Conservation (phyloP, 2,329 filamentous ascomycete species). For the Apiospora rasikravindrae region DNA sequence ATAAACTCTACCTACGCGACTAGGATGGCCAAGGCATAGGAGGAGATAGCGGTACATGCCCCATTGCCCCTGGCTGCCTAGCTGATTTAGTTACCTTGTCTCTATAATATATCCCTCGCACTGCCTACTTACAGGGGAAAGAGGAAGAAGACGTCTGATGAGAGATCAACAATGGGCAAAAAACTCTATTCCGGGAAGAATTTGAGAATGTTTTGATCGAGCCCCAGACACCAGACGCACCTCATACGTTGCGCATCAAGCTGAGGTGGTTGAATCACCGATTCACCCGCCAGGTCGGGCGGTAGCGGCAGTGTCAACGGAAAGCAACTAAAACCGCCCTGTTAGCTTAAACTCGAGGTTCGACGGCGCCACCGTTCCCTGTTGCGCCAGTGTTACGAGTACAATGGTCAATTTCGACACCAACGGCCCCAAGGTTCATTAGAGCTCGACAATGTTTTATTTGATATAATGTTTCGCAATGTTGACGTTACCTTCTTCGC, state of each 20-base stretch:
- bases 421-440: slow-evolving; percentile 1
- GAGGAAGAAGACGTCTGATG: not conserved
- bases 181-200: not conserved
- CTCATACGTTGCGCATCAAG: not conserved
- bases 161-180: not conserved
- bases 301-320: slow-evolving; percentile 4
- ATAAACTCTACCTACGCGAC: not conserved
- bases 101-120: not conserved
- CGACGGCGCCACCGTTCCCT: not conserved
- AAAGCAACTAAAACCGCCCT: not conserved
- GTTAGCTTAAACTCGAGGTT: slow-evolving; percentile 1
- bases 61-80: not conserved
- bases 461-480: slow-evolving; percentile 2
- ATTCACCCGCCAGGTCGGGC: not conserved
- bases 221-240: not conserved
- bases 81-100: not conserved
- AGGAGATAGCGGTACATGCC: not conserved
- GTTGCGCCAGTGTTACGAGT: slow-evolving; percentile 17
- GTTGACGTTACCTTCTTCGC: not conserved
- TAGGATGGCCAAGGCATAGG: not conserved
- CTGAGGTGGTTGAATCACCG: not conserved
- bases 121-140: not conserved
- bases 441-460: slow-evolving; percentile 4
- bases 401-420: slow-evolving; percentile 9
- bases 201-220: not conserved